Base-by-base conservation (phyloP, 768 basidiomycete species). In the Russula ochroleuca region DNA sequence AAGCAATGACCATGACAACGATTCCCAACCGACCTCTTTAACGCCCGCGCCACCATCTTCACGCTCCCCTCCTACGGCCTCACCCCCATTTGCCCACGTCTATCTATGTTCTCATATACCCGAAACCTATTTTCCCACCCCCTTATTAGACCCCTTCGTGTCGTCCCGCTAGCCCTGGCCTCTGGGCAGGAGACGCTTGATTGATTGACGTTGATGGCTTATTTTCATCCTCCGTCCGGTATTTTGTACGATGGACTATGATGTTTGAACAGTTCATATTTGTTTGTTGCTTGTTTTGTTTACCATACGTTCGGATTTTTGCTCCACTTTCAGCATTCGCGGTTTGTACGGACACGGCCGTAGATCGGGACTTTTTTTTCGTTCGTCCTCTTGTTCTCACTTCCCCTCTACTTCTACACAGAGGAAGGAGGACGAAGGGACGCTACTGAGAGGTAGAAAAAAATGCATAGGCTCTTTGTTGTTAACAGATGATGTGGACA, bases 21-120 rank as follows among this genome's bases (percentile, higher is more conserved):
- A 55, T 56, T 21, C 31, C 21, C 9, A 19, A 50, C 21, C 50
- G 13, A 45, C 56, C 25, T 38, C 35, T 40, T 35, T 58, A 38
- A 57, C 56, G 64, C 59, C 60, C 37, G 60, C 67, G 64, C 57
- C 43, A 67, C 66, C 64, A 13, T 9, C 43, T 40, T 35, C 47
- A 64, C 35, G 10, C 33, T 6, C 43, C 25, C 2, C 10, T 17
- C 37, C 41, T 15, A n/a, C 15, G 14, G 7, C n/a, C 47, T 37
- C 38, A 21, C 17, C 49, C 55, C n/a, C 48, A 35, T 51, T 25
- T 55, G 19, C 57, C 21, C 62, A 37, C 48, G 23, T 59, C 48
- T 57, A 57, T 54, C 41, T 50, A 28, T 50, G 17, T 21, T 49
- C 33, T 48, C 52, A 50, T 63, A 63, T 63, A 63, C 63, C 63